A percentile compares a stretch with the other conserved stretches of the same genome.
phyloP scores from a whole-genome alignment of 768 basidiomycete genomes.

The Suillus brevipes region DNA sequence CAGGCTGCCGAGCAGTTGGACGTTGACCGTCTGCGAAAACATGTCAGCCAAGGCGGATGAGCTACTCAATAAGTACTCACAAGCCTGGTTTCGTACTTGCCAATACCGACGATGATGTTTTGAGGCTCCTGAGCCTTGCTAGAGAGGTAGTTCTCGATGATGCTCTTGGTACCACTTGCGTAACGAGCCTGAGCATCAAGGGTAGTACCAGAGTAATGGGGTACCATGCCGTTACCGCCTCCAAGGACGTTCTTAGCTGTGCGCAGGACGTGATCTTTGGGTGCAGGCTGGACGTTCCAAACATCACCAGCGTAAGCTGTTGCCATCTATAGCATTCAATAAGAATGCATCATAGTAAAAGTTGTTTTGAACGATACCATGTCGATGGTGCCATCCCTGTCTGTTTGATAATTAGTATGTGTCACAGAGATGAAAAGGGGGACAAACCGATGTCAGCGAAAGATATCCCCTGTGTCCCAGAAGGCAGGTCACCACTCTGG shows the following conservation, averaged over 20 bases:
- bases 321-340: no score
- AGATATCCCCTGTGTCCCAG: conserved; percentile 72
- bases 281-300: conserved; percentile 87
- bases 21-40: conserved; percentile 12
- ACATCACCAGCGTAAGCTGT: conserved; percentile 56
- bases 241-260: conserved; percentile 77
- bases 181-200: conserved; percentile 89
- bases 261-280: conserved; percentile 84
- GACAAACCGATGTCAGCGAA: conserved; percentile 88
- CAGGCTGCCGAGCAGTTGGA: neutral
- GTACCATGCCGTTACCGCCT: conserved; percentile 89
- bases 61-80: conserved; percentile 27
- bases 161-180: conserved; percentile 67
- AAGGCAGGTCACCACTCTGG: conserved; percentile 66
- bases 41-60: neutral
- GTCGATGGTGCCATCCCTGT: conserved; percentile 96
- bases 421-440: neutral
- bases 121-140: conserved; percentile 68
- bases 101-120: conserved; percentile 79
- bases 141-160: conserved; percentile 69
- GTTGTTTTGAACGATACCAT: no score
- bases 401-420: conserved; percentile 36
- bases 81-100: conserved; percentile 52
- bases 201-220: conserved; percentile 86
- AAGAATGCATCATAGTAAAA: no score